These are phyloP conservation scores for Geotrichum aggregatum DNA, from an alignment of 1,139 yeast species.

Conservation along the genomic window DNA sequence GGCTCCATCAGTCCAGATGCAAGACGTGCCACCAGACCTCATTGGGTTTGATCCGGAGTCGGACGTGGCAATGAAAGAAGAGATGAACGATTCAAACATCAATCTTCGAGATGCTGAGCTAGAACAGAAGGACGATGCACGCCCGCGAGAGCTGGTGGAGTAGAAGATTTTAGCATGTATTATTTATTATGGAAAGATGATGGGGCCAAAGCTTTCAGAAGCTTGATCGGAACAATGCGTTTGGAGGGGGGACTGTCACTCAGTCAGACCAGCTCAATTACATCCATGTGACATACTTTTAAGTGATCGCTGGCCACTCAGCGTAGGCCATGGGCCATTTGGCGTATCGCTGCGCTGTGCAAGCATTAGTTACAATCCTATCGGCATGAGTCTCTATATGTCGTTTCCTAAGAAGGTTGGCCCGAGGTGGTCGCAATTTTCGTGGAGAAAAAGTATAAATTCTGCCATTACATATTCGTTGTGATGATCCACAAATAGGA, in stretches of 20 bases:
- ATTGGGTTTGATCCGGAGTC: constrained; percentile 19
- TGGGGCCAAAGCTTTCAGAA: too few relatives aligned
- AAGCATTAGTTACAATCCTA: background rate
- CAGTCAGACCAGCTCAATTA: background rate
- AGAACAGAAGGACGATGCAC: constrained; percentile 18
- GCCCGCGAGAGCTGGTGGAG: constrained; percentile 20
- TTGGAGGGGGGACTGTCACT: background rate
- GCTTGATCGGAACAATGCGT: background rate
- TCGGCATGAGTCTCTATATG: too few relatives aligned
- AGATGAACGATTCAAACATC: constrained; percentile 23
- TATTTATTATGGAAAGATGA: background rate
- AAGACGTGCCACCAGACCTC: constrained; percentile 74
- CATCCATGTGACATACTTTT: background rate
- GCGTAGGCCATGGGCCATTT: background rate
- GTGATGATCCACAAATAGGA: background rate
- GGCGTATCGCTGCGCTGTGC: background rate
- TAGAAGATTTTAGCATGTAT: constrained; percentile 3
- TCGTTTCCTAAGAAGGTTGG: too few relatives aligned
- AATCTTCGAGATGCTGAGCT: constrained; percentile 22
- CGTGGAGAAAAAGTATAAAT: too few relatives aligned
- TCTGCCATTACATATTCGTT: background rate
- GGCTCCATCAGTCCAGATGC: constrained; percentile 95
- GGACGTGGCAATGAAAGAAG: constrained; percentile 25
- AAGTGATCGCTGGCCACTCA: background rate
- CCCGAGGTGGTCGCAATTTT: too few relatives aligned